Conservation (phyloP, 306 rosid species). For the Psophocarpus tetragonolobus region DNA sequence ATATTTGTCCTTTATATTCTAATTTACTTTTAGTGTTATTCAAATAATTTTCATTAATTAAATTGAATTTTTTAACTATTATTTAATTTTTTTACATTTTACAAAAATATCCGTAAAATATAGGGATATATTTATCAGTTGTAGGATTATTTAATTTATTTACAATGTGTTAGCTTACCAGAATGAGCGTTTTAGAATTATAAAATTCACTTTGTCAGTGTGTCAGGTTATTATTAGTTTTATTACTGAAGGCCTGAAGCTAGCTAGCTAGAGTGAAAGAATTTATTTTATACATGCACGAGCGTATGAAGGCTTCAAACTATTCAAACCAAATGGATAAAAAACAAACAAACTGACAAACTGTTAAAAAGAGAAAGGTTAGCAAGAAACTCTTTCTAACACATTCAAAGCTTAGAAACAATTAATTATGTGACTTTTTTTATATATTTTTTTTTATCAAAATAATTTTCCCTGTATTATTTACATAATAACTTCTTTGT, state of each 20-base stretch:
- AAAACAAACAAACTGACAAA: too few relatives aligned
- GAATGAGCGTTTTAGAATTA: neutral
- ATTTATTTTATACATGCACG: neutral
- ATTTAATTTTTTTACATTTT: neutral
- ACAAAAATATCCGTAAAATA: neutral
- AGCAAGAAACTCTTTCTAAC: too few relatives aligned
- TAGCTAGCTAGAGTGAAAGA: neutral
- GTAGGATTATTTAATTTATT: neutral
- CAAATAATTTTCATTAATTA: too few relatives aligned
- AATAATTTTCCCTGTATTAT: too few relatives aligned
- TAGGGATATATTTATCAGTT: neutral
- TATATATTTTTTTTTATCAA: too few relatives aligned
- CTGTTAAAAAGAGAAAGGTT: too few relatives aligned
- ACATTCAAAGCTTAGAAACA: too few relatives aligned
- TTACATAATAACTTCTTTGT: too few relatives aligned
- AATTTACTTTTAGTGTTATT: neutral
- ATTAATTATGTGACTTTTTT: too few relatives aligned
- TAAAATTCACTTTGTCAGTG: neutral
- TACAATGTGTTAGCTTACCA: neutral
- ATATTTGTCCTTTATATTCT: neutral
- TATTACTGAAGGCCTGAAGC: too few relatives aligned
- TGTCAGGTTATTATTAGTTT: neutral
- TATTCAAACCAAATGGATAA: neutral
- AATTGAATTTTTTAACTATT: too few relatives aligned
- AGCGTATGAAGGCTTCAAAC: neutral